Evolutionary conservation across 495 filamentous ascomycete genomes (phyloP).

Genomic region (Aspergillus heteromorphus): DNA sequence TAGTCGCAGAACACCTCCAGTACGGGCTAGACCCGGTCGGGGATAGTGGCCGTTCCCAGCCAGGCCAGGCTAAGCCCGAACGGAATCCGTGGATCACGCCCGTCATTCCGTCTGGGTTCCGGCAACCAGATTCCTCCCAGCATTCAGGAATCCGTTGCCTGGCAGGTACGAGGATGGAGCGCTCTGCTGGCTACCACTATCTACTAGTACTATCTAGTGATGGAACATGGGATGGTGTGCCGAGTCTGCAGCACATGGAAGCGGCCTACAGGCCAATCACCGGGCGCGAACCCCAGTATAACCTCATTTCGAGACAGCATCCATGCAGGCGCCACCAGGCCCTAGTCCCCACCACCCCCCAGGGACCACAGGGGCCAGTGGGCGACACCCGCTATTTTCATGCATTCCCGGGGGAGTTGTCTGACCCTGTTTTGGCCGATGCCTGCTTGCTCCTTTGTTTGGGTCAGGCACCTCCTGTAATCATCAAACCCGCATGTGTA

Average conservation of each 20-base stretch:
- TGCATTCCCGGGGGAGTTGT: conserved; percentile 6
- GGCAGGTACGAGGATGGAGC: no score
- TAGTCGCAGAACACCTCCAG: background rate
- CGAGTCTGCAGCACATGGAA: background rate
- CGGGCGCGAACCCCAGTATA: background rate
- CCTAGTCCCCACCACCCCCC: background rate
- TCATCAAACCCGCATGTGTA: background rate
- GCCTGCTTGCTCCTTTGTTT: background rate
- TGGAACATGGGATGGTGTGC: no score
- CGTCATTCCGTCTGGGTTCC: background rate
- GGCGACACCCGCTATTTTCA: background rate
- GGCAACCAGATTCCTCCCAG: conserved; percentile 7
- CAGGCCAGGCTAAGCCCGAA: background rate
- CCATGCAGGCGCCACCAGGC: conserved; percentile 12
- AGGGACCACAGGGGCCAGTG: conserved; percentile 4
- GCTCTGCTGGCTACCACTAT: no score
- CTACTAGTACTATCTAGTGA: no score
- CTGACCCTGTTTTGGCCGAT: conserved; percentile 1
- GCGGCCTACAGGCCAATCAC: background rate
- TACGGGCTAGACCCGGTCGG: background rate
- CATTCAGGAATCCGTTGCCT: background rate
- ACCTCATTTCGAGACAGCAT: background rate
- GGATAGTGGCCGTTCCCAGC: background rate
- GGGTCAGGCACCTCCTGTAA: background rate
- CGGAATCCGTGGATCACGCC: background rate